A percentile compares a stretch with the other conserved stretches of the same genome.
Evolutionary conservation across 2,329 filamentous ascomycete species (phyloP).

Genomic region (Phaeosphaeria sp.): DNA sequence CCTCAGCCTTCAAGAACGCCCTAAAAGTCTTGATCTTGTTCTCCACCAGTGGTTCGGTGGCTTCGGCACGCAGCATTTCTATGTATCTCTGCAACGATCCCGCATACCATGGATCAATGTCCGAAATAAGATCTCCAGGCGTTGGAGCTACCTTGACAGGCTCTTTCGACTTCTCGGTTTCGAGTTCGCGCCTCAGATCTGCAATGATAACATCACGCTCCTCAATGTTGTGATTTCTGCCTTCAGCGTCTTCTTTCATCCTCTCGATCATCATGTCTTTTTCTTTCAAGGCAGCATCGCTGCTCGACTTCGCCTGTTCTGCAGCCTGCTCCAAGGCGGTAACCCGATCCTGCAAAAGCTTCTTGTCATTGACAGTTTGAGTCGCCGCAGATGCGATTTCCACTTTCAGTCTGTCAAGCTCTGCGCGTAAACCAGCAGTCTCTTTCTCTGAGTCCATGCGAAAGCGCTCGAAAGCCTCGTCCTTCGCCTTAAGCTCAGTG

Average conservation of each 20-base stretch:
- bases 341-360: conserved; percentile 26
- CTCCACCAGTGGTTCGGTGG: conserved; percentile 53
- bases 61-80: conserved; percentile 62
- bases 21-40: conserved; percentile 63
- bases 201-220: conserved; percentile 33
- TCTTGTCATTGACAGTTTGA: conserved; percentile 25
- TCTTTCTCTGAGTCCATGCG: conserved; percentile 29
- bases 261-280: conserved; percentile 38
- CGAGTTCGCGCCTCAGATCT: conserved; percentile 30
- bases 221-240: conserved; percentile 41
- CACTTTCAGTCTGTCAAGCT: conserved; percentile 25
- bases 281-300: conserved; percentile 32
- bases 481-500: conserved; percentile 38
- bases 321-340: conserved; percentile 22
- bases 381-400: conserved; percentile 22
- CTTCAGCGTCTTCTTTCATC: conserved; percentile 43
- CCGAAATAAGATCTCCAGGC: conserved; percentile 52
- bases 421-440: conserved; percentile 12
- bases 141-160: conserved; percentile 30
- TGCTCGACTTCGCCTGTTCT: conserved; percentile 30
- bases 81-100: conserved; percentile 63
- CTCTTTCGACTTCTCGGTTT: conserved; percentile 34
- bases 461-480: conserved; percentile 34
- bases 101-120: conserved; percentile 64
- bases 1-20: conserved; percentile 52